phyloP scores from a whole-genome alignment of 495 filamentous ascomycete species.

The Trichocladium antarcticum region DNA sequence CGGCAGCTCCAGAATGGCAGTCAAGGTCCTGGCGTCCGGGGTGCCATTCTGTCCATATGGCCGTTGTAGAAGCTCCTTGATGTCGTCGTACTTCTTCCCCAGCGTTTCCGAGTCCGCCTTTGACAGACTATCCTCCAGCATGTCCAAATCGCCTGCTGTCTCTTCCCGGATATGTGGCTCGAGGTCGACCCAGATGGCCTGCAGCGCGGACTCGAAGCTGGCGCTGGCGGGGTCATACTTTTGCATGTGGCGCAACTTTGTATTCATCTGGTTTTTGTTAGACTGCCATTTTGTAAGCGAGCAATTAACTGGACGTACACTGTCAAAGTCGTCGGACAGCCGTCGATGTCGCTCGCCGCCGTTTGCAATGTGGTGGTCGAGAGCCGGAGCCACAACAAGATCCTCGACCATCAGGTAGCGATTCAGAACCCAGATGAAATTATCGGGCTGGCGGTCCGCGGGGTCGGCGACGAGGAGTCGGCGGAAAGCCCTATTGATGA shows the following conservation, averaged over 20 bases:
- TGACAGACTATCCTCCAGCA: conserved; percentile 18
- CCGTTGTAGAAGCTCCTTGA: conserved; percentile 22
- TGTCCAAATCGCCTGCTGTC: conserved; percentile 12
- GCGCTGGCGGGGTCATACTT: conserved; percentile 11
- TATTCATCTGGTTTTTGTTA: conserved; percentile 14
- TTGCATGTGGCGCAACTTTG: conserved; percentile 22
- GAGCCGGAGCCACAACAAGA: conserved; percentile 20
- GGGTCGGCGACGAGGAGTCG: conserved; percentile 10
- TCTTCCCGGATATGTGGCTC: conserved; percentile 25
- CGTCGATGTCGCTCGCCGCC: conserved; percentile 14
- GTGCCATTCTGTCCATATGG: conserved; percentile 21
- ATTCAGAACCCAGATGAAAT: conserved; percentile 22
- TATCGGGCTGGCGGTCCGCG: conserved; percentile 10
- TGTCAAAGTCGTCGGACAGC: conserved; percentile 21
- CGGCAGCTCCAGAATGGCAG: conserved; percentile 19
- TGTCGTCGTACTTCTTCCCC: conserved; percentile 18
- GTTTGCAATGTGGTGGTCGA: conserved; percentile 15
- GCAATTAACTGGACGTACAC: conserved; percentile 7
- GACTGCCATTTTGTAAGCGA: neutral
- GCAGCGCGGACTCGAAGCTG: conserved; percentile 19
- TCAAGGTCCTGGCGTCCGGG: conserved; percentile 14
- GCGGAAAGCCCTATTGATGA: conserved; percentile 12
- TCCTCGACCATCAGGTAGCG: conserved; percentile 24
- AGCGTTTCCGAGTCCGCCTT: conserved; percentile 16
- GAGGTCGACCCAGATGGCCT: conserved; percentile 24